Conservation (phyloP, 768 basidiomycete genomes). For the Pulveroboletus sp. region DNA sequence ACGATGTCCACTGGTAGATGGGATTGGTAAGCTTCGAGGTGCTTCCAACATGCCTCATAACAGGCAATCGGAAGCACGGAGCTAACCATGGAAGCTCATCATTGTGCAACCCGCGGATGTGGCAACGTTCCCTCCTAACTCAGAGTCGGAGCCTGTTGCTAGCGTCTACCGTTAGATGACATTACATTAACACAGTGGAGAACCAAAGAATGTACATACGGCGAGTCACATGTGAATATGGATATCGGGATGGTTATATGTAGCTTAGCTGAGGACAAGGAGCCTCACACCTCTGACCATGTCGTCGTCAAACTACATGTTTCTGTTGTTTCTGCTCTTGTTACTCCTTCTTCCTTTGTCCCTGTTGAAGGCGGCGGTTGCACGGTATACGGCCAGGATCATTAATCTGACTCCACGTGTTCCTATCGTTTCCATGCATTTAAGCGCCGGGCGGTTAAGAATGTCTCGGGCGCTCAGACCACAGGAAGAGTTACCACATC, state of each 20-base stretch:
- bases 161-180: neutral
- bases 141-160: neutral
- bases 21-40: no score
- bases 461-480: conserved; percentile 5
- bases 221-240: neutral
- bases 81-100: neutral
- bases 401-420: conserved; percentile 17
- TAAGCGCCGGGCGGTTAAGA: conserved; percentile 4
- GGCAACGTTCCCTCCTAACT: neutral
- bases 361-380: neutral
- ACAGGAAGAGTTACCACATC: neutral
- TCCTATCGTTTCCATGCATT: neutral
- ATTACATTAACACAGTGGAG: neutral
- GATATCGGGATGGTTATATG: conserved; percentile 10
- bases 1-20: no score
- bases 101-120: neutral
- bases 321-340: conserved; percentile 17
- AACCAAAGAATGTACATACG: neutral
- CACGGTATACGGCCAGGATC: neutral
- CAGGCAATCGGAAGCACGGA: neutral
- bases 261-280: neutral
- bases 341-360: neutral
- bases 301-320: conserved; percentile 7
- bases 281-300: conserved; percentile 1
- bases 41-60: no score